A percentile compares a stretch with the other conserved stretches of the same genome.
phyloP scores from a whole-genome alignment of 2,329 filamentous ascomycete species.

The Fusarium sp. region DNA sequence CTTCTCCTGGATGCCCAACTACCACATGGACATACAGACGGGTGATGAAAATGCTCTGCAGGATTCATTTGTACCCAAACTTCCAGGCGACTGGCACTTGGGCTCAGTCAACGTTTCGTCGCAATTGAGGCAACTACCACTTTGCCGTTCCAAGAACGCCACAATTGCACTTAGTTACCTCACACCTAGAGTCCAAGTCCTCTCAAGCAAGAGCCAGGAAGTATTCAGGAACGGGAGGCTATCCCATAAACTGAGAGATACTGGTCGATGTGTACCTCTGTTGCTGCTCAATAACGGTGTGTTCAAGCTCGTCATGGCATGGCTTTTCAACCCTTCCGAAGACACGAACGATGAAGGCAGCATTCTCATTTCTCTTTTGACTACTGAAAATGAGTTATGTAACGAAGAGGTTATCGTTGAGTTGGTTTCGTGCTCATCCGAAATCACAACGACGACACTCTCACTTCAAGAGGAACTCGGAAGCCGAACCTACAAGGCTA shows the following conservation, averaged over 20 bases:
- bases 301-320: neutral
- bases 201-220: neutral
- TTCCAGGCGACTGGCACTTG: neutral
- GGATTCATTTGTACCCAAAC: fast-evolving
- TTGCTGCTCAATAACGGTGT: neutral
- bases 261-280: fast-evolving
- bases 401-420: neutral
- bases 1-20: too few species aligned
- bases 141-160: neutral
- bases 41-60: neutral
- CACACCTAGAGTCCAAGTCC: too few species aligned
- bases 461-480: neutral
- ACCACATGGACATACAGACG: fast-evolving
- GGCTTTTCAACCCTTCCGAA: fast-evolving
- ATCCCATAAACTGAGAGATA: neutral
- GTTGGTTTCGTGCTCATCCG: neutral
- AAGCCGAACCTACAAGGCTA: neutral
- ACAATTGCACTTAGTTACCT: fast-evolving
- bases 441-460: neutral
- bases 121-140: neutral
- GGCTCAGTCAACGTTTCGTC: neutral
- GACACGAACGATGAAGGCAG: neutral
- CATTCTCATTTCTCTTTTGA: neutral
- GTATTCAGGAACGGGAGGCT: too few species aligned
- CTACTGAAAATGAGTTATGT: fast-evolving